Evolutionary conservation across 2,329 filamentous ascomycete species (phyloP), one percentile per base, ranked within the genome.

Genomic region (Moelleriella libera): DNA sequence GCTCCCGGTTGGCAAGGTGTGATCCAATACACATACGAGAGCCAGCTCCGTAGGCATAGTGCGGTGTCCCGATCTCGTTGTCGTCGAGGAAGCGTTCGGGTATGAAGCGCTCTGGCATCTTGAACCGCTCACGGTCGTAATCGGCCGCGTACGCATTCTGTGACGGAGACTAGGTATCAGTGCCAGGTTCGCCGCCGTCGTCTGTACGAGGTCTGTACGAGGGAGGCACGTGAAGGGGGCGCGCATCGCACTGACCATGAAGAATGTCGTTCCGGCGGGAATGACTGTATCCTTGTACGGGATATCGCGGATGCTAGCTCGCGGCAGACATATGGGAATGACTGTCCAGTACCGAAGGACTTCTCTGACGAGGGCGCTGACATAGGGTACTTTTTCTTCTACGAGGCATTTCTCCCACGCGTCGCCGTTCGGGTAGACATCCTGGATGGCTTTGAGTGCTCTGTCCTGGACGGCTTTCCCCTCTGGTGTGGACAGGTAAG

Each of bases 281-380:
- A 92, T 85, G 1, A 72, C 66, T 0, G 78, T 69, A 12, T 77
- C 77, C 29, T 84, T 70, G 65, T 81, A 89, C 4, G 74, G 68
- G 48, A 90, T 85, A 51, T 85, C 80, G 54, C 82, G 84, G 59
- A 85, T 83, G 51, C 72, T 83, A 12, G 78, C 78, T 4, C 86
- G 71, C 0, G 86, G 86, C 1, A 92, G 71, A 55, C 80, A 87
- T 55, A 92, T 82, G 2, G 85, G 83, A 52, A 89, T 85, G 31
- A 90, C 85, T 2, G 80, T 83, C 75, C 81, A 90, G 69, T 78
- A 90, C 30, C 86, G 77, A 0, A 90, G 70, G 1, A 82, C 79
- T 59, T 92, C 87, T 58, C 88, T 88, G 51, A 85, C 83, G 5
- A 92, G 64, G 0, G 85, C 85, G 0, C 83, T 85, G 50, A 92